Evolutionary conservation across 345 rosid species (phyloP), one percentile per base, ranked within the genome.

Genomic region (Psidium friedrichsthalianum): DNA sequence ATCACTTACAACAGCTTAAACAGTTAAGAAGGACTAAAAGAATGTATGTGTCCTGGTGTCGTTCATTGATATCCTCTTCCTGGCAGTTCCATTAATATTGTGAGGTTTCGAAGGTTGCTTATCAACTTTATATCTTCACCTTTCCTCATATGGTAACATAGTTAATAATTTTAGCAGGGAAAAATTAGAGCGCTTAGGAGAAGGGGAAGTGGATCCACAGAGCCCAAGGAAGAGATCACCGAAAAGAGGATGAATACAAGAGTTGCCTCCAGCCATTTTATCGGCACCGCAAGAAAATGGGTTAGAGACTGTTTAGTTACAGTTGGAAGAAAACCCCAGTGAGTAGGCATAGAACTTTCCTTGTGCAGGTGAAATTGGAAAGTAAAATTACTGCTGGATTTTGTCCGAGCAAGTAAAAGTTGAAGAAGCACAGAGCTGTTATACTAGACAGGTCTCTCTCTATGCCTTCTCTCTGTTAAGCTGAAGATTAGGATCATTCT

Each of bases 321-420:
- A 0, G 21, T 53, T 80, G 24, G 47, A 80, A 49, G 56, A 80
- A 51, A 85, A 29, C 47, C 52, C 51, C 40, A 29, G 53, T 83
- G 86, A 20, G 49, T 8, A 54, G 74, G 7, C 74, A 47, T 82
- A 47, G 54, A 55, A n/a, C 55, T 24, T 85, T 74, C 53, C 54
- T 81, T 58, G 8, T 85, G 83, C 88, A 92, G 92, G 92, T 91
- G 87, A 93, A 93, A 83, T 83, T 93, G 88, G 94, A 93, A 87
- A 86, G 91, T 51, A 93, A 89, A 85, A 90, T 93, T 54, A 92
- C 94, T 44, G 91, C 89, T 29, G 93, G 93, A n/a, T 86, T 87
- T 74, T 87, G 92, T 82, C 89, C 91, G 5, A 16, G 40, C 3
- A 88, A 84, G 57, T 90, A 74, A 89, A 92, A 74, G 86, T 90